phyloP scores from a whole-genome alignment of 176 grass and related monocot species.

The Canna indica region DNA sequence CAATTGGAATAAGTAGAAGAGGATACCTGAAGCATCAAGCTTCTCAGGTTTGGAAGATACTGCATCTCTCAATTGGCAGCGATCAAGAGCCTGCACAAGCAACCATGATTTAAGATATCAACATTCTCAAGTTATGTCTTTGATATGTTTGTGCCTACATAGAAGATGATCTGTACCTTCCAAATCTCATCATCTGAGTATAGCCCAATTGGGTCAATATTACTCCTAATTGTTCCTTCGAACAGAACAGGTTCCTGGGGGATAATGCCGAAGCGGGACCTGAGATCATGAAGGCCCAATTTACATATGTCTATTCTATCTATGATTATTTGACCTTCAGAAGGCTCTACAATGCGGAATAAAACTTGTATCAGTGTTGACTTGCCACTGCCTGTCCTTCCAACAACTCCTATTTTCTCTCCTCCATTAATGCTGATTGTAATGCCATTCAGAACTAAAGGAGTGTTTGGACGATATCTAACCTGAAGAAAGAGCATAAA shows the following conservation, averaged over 20 bases:
- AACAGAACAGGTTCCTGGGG: constrained; percentile 96
- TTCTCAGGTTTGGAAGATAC: constrained; percentile 80
- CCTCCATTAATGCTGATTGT: constrained; percentile 60
- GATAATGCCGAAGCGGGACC: constrained; percentile 89
- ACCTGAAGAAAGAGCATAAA: constrained; percentile 33
- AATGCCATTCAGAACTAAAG: constrained; percentile 89
- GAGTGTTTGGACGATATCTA: constrained; percentile 71
- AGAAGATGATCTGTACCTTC: constrained; percentile 42
- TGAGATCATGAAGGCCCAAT: constrained; percentile 91
- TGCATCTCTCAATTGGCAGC: constrained; percentile 85
- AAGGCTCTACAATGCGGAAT: constrained; percentile 94
- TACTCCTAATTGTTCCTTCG: constrained; percentile 74
- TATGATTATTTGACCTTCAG: constrained; percentile 65
- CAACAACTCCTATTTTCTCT: constrained; percentile 87
- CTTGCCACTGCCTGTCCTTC: constrained; percentile 91
- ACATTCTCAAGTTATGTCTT: not conserved
- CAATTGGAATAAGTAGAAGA: constrained; percentile 1
- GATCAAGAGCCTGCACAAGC: constrained; percentile 56
- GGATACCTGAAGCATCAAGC: constrained; percentile 81
- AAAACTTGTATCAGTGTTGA: constrained; percentile 93
- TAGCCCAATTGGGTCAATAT: constrained; percentile 73
- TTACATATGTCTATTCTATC: constrained; percentile 77
- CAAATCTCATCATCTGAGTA: constrained; percentile 95
- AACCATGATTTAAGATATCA: constrained; percentile 6
- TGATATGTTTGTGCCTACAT: not conserved